phyloP scores from a whole-genome alignment of 2,329 filamentous ascomycete genomes.

The Botryotinia convoluta region DNA sequence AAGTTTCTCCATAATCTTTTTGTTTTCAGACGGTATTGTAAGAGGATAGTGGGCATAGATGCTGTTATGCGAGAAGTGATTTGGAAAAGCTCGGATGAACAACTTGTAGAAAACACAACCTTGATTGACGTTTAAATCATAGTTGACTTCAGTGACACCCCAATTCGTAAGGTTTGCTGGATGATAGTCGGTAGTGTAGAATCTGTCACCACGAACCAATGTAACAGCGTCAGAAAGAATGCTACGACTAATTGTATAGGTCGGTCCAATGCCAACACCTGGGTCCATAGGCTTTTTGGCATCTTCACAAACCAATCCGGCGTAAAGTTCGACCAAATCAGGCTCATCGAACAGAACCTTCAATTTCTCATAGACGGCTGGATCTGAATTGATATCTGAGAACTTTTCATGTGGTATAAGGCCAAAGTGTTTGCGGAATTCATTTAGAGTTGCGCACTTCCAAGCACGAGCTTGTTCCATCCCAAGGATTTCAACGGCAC shows the following conservation, averaged over 20 bases:
- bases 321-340: constrained; percentile 63
- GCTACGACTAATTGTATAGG: constrained; percentile 52
- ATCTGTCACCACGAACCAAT: constrained; percentile 54
- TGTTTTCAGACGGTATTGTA: constrained; percentile 67
- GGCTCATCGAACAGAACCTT: constrained; percentile 62
- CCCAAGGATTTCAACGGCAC: constrained; percentile 73
- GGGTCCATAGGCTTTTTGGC: constrained; percentile 49
- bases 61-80: constrained; percentile 76
- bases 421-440: constrained; percentile 79
- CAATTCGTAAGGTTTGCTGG: constrained; percentile 74
- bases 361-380: constrained; percentile 62
- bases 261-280: constrained; percentile 50
- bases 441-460: constrained; percentile 71
- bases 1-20: constrained; percentile 64
- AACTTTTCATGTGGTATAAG: constrained; percentile 73
- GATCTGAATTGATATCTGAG: constrained; percentile 78
- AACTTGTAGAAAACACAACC: constrained; percentile 84
- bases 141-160: constrained; percentile 72
- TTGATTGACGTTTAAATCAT: constrained; percentile 53
- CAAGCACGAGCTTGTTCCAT: constrained; percentile 74
- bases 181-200: constrained; percentile 48
- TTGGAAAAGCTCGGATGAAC: constrained; percentile 72
- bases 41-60: constrained; percentile 67
- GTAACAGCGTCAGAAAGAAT: constrained; percentile 58
- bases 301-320: constrained; percentile 59